phyloP scores from a whole-genome alignment of 345 rosid species.

The Citrus inodora region DNA sequence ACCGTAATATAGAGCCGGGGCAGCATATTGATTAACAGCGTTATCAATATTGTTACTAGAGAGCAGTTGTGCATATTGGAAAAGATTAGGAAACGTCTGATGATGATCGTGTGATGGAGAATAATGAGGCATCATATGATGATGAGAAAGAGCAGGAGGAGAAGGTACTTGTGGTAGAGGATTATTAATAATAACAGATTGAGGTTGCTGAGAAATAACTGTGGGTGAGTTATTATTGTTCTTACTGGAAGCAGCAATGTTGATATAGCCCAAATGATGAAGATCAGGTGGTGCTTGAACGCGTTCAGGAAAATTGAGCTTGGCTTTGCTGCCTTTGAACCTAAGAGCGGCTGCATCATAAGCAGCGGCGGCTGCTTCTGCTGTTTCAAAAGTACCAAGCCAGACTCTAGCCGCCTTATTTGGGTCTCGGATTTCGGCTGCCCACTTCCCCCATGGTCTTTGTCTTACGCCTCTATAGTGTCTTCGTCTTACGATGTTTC shows the following conservation, averaged over 20 bases:
- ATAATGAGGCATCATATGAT: background rate
- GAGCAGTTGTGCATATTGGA: constrained; percentile 23
- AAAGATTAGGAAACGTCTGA: constrained; percentile 18
- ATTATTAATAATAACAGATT: background rate
- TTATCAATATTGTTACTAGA: constrained; percentile 1
- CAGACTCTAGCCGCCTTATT: constrained; percentile 30
- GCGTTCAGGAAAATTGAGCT: constrained; percentile 27
- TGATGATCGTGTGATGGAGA: background rate
- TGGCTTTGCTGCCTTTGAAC: constrained; percentile 29
- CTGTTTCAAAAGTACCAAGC: constrained; percentile 22
- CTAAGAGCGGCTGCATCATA: constrained; percentile 27
- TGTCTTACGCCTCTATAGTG: constrained; percentile 25
- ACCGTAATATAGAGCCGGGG: background rate
- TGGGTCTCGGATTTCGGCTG: constrained; percentile 30
- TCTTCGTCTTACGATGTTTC: constrained; percentile 6
- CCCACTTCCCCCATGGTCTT: constrained; percentile 33
- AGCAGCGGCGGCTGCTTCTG: constrained; percentile 25
- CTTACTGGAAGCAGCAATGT: background rate
- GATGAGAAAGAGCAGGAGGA: background rate
- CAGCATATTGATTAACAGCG: constrained; percentile 2
- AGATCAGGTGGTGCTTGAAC: background rate
- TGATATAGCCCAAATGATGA: background rate
- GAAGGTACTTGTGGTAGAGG: background rate
- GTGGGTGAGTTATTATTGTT: background rate
- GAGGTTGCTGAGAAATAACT: background rate